These are phyloP conservation scores for Lepidium didymum DNA, from an alignment of 345 rosid species.

Conservation along the genomic window DNA sequence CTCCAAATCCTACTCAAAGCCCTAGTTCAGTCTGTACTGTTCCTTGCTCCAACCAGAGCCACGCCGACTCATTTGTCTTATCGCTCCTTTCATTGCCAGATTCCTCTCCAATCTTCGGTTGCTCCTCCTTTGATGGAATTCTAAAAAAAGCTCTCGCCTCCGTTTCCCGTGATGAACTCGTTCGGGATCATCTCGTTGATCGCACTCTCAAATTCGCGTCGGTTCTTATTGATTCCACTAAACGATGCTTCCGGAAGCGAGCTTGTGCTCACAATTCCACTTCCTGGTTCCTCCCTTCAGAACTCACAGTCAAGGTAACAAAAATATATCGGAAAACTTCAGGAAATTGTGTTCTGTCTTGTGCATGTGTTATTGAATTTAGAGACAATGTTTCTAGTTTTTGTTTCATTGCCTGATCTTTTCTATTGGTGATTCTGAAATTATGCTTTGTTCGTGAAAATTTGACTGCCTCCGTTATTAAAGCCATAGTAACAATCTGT, in stretches of 20 bases:
- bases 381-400: not conserved
- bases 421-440: not conserved
- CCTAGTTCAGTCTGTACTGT: not conserved
- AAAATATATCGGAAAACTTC: no score
- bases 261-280: not conserved
- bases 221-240: not conserved
- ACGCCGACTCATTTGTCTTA: not conserved
- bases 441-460: not conserved
- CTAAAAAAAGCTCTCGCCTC: constrained; percentile 9
- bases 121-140: not conserved
- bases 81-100: constrained; percentile 2
- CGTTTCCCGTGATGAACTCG: not conserved
- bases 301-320: not conserved
- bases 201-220: not conserved
- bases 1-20: not conserved
- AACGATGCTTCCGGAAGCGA: not conserved
- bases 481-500: not conserved
- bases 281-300: not conserved
- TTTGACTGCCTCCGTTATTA: not conserved
- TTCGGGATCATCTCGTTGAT: not conserved
- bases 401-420: not conserved
- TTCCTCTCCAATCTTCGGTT: not conserved
- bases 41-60: not conserved
- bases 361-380: not conserved
- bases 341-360: no score